Evolutionary conservation across 768 basidiomycete species (phyloP), one percentile per base, ranked within the genome.

Genomic region (Rhodotorula taiwanensis): DNA sequence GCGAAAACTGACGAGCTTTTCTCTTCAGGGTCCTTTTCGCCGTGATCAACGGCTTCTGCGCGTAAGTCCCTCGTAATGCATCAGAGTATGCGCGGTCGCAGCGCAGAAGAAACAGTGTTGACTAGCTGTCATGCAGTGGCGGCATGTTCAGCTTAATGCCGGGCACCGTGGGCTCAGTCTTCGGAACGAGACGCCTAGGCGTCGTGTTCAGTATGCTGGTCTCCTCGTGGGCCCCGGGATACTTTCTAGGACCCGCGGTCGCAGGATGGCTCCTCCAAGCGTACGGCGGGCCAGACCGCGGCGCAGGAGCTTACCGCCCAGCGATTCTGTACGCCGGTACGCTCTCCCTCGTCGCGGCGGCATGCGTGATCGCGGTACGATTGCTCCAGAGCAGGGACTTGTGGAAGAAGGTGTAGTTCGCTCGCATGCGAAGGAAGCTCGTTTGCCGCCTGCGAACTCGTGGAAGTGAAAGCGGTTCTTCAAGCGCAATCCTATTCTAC

Each of bases 251-350:
- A 13, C 25, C 64, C 1, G 72, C 73, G 1, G 70, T 74, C 49
- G 74, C 72, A 1, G 74, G 74, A 3, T 73, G 67, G 42, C 57
- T 72, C 3, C 62, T 74, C 28, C 54, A 73, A 30, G 73, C 74
- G 5, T 69, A 52, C 31, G 72, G 72, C n/a, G 74, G 72, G 0
- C 54, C 67, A 3, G 52, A 58, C 31, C 33, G 44, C 13, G 73
- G 72, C 2, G 47, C 66, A 33, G 25, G 39, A 25, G 70, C 74
- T 10, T 73, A 67, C 53, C 61, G 67, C 28, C 68, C 67, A 8
- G 71, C 73, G 7, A 70, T 73, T 39, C 69, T 68, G 41, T 74
- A 72, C 48, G 64, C 72, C 2, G 62, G 52, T 10, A 52, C 16
- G 3, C 33, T 64, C 2, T 56, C 55, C 48, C 43, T 42, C 5